Evolutionary conservation across 148 eudicot species (phyloP).

Genomic region (Bassia scoparia): DNA sequence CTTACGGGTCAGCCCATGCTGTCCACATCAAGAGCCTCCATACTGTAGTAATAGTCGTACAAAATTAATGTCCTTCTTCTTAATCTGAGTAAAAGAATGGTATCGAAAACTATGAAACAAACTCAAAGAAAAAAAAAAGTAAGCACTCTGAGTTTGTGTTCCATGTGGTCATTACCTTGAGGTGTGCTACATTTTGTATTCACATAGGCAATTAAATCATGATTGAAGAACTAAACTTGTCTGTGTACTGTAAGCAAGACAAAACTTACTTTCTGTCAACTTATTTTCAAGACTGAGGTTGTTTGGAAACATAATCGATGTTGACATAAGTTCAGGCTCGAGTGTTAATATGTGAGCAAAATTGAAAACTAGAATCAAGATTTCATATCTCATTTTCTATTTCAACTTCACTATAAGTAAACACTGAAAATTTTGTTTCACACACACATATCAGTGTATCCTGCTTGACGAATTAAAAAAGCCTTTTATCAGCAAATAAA

Average conservation of each 20-base stretch:
- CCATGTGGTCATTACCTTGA: background rate
- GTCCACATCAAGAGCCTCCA: slow-evolving; percentile 33
- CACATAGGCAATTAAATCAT: background rate
- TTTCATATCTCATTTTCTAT: background rate
- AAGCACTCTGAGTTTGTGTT: background rate
- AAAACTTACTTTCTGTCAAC: background rate
- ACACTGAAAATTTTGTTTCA: no score
- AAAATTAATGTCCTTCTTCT: slow-evolving; percentile 31
- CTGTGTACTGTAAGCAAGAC: background rate
- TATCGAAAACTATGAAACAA: background rate
- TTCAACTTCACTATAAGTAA: background rate
- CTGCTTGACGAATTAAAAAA: background rate
- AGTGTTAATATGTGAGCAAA: background rate
- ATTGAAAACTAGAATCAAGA: background rate
- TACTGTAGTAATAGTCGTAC: slow-evolving; percentile 32
- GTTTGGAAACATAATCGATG: background rate
- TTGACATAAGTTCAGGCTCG: background rate
- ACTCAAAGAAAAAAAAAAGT: slow-evolving; percentile 1
- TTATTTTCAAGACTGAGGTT: background rate
- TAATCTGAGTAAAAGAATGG: slow-evolving; percentile 24
- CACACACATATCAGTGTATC: no score
- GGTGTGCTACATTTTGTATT: no score
- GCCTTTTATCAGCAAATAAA: background rate
- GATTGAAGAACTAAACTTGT: background rate
- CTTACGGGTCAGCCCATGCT: slow-evolving; percentile 38